These are phyloP conservation scores for Buddleja alternifolia DNA, from an alignment of 257 asterid species.

Conservation along the genomic window DNA sequence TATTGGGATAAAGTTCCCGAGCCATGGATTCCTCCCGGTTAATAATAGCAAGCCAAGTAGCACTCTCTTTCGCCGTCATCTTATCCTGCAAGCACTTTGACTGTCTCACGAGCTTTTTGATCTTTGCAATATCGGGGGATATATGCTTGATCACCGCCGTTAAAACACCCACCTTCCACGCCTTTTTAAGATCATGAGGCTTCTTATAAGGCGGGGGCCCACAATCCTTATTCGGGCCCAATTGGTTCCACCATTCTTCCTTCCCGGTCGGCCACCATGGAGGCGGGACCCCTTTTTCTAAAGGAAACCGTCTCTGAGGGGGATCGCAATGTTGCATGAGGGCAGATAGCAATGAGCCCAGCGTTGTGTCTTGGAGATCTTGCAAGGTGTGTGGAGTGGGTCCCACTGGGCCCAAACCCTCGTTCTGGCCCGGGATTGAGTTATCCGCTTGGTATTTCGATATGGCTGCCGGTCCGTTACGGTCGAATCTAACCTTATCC, in stretches of 20 bases:
- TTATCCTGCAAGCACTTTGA: conserved; percentile 90
- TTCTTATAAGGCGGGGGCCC: conserved; percentile 88
- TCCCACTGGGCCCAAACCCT: conserved; percentile 44
- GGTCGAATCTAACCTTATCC: conserved; percentile 81
- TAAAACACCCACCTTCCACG: conserved; percentile 84
- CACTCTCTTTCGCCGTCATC: conserved; percentile 93
- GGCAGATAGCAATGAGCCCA: conserved; percentile 81
- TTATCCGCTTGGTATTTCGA: conserved; percentile 64
- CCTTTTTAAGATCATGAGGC: conserved; percentile 89
- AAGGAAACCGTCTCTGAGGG: conserved; percentile 85
- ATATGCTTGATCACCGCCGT: conserved; percentile 88
- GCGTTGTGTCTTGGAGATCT: conserved; percentile 89
- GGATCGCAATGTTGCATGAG: conserved; percentile 94
- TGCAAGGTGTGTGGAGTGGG: conserved; percentile 84
- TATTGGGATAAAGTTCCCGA: conserved; percentile 71
- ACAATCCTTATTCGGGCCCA: conserved; percentile 68
- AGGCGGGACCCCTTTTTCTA: conserved; percentile 84
- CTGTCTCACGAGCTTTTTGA: conserved; percentile 80
- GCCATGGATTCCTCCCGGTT: conserved; percentile 83
- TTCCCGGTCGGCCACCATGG: conserved; percentile 95
- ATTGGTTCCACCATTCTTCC: conserved; percentile 90
- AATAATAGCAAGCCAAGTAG: conserved; percentile 82
- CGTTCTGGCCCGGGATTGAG: conserved; percentile 47
- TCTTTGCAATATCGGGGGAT: conserved; percentile 84
- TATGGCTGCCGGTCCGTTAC: conserved; percentile 87